Evolutionary conservation across 2,329 filamentous ascomycete species (phyloP), one percentile per base, ranked within the genome.

Genomic region (Sclerotinia sclerotiorum): DNA sequence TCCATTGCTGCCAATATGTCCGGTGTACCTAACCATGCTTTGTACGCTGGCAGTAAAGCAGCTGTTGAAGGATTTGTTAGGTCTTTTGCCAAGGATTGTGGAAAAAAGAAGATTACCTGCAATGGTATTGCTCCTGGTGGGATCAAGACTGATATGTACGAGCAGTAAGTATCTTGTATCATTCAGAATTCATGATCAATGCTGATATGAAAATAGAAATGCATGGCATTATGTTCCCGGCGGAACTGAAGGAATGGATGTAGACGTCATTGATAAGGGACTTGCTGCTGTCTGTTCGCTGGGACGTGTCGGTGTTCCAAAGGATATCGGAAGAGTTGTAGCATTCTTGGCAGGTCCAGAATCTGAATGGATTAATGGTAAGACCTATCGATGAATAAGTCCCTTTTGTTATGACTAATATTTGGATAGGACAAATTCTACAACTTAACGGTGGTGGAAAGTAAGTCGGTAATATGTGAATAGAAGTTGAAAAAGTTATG

Each of bases 11-110:
- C 70, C 15, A 54, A 64, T 21, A 66, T 69, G 56, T 67, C 85
- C 75, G 88, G 85, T 52, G 88, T 93, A 27, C 87, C 87, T 69
- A 86, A 88, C 75, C 90, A 93, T 78, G 83, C 88, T 11, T 83
- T 93, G 62, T 93, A 93, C 82, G 89, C 89, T n/a, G 90, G 87
- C 7, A 87, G 84, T 79, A 93, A 93, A 82, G 90, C 89, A 71
- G 87, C 90, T 46, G 87, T 93, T 69, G 90, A 92, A 79, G 89
- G 88, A 19, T 91, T 93, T 79, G 88, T 90, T 73, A 89, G 90
- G 77, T 87, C 84, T 73, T 90, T 93, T 79, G 88, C 90, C 3
- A 60, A 70, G 19, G 73, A 89, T 79, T 83, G 82, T 65, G 88
- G 88, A 0, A 77, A 79, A 58, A 83, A 90, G 74, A 81, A 85